Percentiles rank a stretch among this genome's conserved stretches.
These are phyloP conservation scores for Penicillium coprophilum DNA, from an alignment of 495 filamentous ascomycete species.

Conservation along the genomic window DNA sequence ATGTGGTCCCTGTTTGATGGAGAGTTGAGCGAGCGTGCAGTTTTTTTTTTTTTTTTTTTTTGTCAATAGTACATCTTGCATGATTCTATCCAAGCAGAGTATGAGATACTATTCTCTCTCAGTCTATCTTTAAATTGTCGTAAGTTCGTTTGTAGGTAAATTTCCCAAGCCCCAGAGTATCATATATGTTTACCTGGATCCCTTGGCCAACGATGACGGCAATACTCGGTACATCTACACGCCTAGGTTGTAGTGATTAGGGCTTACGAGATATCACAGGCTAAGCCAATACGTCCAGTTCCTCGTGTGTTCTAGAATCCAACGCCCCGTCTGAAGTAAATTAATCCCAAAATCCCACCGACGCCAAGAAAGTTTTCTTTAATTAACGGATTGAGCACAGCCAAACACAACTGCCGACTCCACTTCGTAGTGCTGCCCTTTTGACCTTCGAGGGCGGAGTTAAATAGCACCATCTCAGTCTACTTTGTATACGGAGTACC, in stretches of 20 bases:
- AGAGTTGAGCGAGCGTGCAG: constrained; percentile 35
- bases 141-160: not conserved
- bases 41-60: constrained; percentile 19
- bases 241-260: not conserved
- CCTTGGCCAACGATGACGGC: not conserved
- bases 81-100: constrained; percentile 9
- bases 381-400: constrained; percentile 8
- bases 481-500: too few relatives aligned
- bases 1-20: constrained; percentile 24
- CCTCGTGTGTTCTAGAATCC: constrained; percentile 1
- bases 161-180: not conserved
- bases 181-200: not conserved
- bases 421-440: not conserved
- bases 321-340: constrained; percentile 4
- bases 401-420: not conserved
- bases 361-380: not conserved
- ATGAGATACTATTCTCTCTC: constrained; percentile 2
- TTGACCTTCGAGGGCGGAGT: not conserved
- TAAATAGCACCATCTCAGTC: too few relatives aligned
- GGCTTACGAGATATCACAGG: not conserved
- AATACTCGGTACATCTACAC: not conserved
- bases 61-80: constrained; percentile 24
- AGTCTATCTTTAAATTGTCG: not conserved
- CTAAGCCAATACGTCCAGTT: not conserved
- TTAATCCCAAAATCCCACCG: not conserved